A percentile compares a stretch with the other conserved stretches of the same genome.
Evolutionary conservation across 2,329 filamentous ascomycete genomes (phyloP).

Genomic region (Talaromyces pinophilus): DNA sequence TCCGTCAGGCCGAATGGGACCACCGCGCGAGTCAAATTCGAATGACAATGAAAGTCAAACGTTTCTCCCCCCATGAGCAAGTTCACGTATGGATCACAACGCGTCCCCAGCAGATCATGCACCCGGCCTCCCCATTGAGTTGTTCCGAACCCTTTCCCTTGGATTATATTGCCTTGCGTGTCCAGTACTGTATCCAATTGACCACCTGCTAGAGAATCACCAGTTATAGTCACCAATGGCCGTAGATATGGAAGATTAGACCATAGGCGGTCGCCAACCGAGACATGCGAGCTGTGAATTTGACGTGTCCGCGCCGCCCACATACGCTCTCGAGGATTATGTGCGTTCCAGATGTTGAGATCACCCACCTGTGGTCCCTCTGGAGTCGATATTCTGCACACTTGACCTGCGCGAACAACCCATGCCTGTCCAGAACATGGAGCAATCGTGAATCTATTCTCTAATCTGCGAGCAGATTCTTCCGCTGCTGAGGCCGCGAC

Average conservation of each 20-base stretch:
- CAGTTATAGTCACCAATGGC: constrained; percentile 69
- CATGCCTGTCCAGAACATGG: constrained; percentile 75
- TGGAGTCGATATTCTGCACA: constrained; percentile 74
- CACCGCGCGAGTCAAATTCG: constrained; percentile 74
- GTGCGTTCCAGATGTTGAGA: constrained; percentile 76
- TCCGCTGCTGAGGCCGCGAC: constrained; percentile 40
- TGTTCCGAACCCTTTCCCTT: constrained; percentile 46
- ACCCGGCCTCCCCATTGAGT: constrained; percentile 63
- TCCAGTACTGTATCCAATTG: constrained; percentile 40
- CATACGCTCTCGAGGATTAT: constrained; percentile 77
- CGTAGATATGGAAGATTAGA: constrained; percentile 74
- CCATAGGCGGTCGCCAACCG: constrained; percentile 73
- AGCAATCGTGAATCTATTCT: constrained; percentile 62
- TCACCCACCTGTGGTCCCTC: constrained; percentile 80
- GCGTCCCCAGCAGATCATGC: constrained; percentile 78
- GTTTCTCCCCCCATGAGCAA: constrained; percentile 67
- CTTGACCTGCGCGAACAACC: constrained; percentile 66
- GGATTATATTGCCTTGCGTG: constrained; percentile 37
- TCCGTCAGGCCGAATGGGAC: constrained; percentile 68
- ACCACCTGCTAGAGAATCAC: constrained; percentile 60
- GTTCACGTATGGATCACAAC: constrained; percentile 84
- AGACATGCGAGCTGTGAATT: constrained; percentile 74
- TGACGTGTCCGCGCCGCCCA: constrained; percentile 80
- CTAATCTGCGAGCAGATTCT: constrained; percentile 32
- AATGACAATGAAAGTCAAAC: constrained; percentile 83